These are phyloP conservation scores for Hirsutella rhossiliensis DNA, from an alignment of 2,329 filamentous ascomycete genomes.

Conservation along the genomic window DNA sequence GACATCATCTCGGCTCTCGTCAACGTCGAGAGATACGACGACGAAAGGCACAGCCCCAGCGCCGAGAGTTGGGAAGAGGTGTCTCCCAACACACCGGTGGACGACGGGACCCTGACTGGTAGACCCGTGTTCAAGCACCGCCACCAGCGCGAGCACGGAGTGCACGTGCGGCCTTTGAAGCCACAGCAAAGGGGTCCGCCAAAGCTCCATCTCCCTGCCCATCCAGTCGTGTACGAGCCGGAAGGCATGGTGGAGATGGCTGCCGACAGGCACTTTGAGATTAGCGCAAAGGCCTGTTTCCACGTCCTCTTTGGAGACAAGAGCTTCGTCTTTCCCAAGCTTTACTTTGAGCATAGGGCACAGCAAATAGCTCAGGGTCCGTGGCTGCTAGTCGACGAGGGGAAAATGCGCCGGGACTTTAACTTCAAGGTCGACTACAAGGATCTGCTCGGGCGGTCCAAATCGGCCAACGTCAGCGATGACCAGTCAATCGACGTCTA, in stretches of 20 bases:
- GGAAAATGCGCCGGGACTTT: slow-evolving; percentile 66
- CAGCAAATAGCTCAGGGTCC: slow-evolving; percentile 75
- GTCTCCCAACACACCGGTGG: slow-evolving; percentile 47
- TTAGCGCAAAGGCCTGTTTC: slow-evolving; percentile 89
- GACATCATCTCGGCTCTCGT: slow-evolving; percentile 61
- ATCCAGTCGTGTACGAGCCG: slow-evolving; percentile 75
- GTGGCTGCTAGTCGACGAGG: slow-evolving; percentile 62
- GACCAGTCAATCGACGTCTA: slow-evolving; percentile 77
- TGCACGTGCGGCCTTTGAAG: slow-evolving; percentile 19
- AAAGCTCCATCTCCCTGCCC: slow-evolving; percentile 72
- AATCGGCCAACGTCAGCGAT: slow-evolving; percentile 57
- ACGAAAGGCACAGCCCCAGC: slow-evolving; percentile 52
- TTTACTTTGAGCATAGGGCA: slow-evolving; percentile 74
- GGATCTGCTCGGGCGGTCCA: slow-evolving; percentile 51
- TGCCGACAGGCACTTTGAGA: slow-evolving; percentile 72
- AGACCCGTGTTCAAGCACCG: slow-evolving; percentile 15
- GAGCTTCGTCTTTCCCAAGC: slow-evolving; percentile 82
- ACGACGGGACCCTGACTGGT: slow-evolving; percentile 33
- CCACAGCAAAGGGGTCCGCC: slow-evolving; percentile 30
- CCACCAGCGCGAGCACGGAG: not conserved
- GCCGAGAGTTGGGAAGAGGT: slow-evolving; percentile 88
- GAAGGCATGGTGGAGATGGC: slow-evolving; percentile 65
- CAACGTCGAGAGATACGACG: slow-evolving; percentile 56
- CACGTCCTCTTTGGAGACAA: slow-evolving; percentile 96
- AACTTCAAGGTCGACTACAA: slow-evolving; percentile 61